A percentile compares a stretch with the other conserved stretches of the same genome.
phyloP scores from a whole-genome alignment of 306 rosid species.

The Casuarina glauca region DNA sequence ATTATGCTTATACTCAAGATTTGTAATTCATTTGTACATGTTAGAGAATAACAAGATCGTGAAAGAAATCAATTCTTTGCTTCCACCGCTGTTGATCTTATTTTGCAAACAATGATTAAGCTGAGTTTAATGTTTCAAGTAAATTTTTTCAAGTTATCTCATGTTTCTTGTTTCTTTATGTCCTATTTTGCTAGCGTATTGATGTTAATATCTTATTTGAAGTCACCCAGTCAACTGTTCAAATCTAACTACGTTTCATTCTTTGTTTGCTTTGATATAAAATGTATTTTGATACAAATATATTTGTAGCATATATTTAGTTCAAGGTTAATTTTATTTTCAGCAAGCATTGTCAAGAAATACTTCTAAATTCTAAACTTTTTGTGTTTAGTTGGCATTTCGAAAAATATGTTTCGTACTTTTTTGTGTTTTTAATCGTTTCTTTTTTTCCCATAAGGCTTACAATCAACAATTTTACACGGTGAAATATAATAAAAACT shows the following conservation, averaged over 20 bases:
- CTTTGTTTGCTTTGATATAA: no score
- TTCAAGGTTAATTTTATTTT: no score
- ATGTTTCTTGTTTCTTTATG: neutral
- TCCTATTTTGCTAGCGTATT: neutral
- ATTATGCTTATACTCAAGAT: neutral
- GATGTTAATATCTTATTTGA: neutral
- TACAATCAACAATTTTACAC: no score
- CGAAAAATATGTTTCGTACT: no score
- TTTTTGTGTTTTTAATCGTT: no score
- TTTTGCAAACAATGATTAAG: neutral
- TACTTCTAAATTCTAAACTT: no score
- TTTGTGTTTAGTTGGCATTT: no score
- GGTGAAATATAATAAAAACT: no score
- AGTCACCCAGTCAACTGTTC: neutral
- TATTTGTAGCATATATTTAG: no score
- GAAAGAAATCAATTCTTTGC: neutral
- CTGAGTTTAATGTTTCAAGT: neutral
- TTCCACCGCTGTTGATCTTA: neutral
- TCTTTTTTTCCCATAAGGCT: no score
- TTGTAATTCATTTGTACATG: conserved; percentile 9
- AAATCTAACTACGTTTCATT: neutral
- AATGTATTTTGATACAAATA: no score
- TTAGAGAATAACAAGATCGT: conserved; percentile 2
- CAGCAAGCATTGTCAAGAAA: no score
- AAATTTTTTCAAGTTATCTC: neutral